Evolutionary conservation across 2,329 filamentous ascomycete species (phyloP), one percentile per base, ranked within the genome.

Genomic region (Penicillium hordei): DNA sequence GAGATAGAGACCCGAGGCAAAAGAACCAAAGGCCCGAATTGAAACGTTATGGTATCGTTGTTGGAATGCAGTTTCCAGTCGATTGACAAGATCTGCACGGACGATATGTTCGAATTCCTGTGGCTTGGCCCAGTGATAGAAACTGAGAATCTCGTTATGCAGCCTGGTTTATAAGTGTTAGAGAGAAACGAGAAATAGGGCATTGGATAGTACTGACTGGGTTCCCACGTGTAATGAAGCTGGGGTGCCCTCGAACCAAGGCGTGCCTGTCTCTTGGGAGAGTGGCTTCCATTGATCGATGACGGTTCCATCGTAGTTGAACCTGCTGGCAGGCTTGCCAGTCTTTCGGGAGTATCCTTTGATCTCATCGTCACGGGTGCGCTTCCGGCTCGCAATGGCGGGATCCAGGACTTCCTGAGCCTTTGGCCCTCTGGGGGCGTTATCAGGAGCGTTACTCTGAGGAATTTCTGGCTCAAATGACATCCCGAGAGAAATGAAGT

Each of bases 91-190:
- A 46, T 89, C 83, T 21, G 82, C 76, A 10, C 94, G 90, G 54
- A 96, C 85, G 3, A 81, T 79, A 60, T 92, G 82, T 74, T 99
- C 94, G 66, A 89, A 94, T 3, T 83, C 75, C 45, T 85, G 83
- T 3, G 94, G 94, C 61, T 83, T 86, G 33, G 96, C 89, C 72
- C 88, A 95, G 36, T 93, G 81, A 72, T 93, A 95, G 71, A 97
- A 97, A 67, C 95, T 90, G 31, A 89, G 78, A 43, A 97, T 87
- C 74, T 99, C 94, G 68, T 92, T 91, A 74, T 97, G 92, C 27
- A 99, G 78, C 74, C 90, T 92, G 63, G 13, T 6, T 31, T 29
- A 6, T 1, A 36, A n/a, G n/a, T 36, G 46, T 56, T 44, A 56
- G 46, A 15, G 13, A 25, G 19, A 9, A 38, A 53, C 51, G 17